Conservation (phyloP, 2,329 filamentous ascomycete genomes). For the Curvularia lunata region DNA sequence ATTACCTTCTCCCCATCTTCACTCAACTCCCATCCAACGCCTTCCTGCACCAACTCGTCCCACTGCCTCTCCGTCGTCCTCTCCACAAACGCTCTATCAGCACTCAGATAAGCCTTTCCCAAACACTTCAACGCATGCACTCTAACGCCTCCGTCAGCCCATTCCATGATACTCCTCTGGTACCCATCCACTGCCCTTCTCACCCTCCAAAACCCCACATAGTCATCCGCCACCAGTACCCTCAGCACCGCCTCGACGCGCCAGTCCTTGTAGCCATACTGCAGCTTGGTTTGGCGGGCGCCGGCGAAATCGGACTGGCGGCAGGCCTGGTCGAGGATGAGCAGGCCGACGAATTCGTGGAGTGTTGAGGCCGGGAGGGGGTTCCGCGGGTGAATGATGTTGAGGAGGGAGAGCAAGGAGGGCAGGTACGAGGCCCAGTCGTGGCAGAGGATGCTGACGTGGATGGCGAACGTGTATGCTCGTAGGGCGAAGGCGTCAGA, state of each 20-base stretch:
- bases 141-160: slow-evolving; percentile 75
- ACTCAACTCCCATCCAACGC: slow-evolving; percentile 80
- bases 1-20: slow-evolving; percentile 72
- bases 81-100: slow-evolving; percentile 73
- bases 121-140: slow-evolving; percentile 85
- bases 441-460: slow-evolving; percentile 78
- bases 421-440: slow-evolving; percentile 91
- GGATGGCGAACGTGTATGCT: slow-evolving; percentile 89
- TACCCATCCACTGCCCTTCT: slow-evolving; percentile 79
- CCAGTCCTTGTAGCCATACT: slow-evolving; percentile 68
- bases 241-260: slow-evolving; percentile 72
- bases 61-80: slow-evolving; percentile 72
- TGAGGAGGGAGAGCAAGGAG: slow-evolving; percentile 79
- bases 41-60: slow-evolving; percentile 72
- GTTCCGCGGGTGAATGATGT: slow-evolving; percentile 69
- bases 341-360: slow-evolving; percentile 79
- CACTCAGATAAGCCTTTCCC: slow-evolving; percentile 77
- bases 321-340: slow-evolving; percentile 88
- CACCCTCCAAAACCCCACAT: slow-evolving; percentile 75
- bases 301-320: slow-evolving; percentile 75
- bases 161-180: slow-evolving; percentile 78
- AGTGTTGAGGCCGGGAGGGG: slow-evolving; percentile 75
- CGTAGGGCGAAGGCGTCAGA: slow-evolving; percentile 83
- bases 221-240: slow-evolving; percentile 81
- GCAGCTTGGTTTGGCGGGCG: slow-evolving; percentile 71